A percentile compares a stretch with the other conserved stretches of the same genome.
phyloP scores from a whole-genome alignment of 805 yeast species.

The Ogataea salicorniae region DNA sequence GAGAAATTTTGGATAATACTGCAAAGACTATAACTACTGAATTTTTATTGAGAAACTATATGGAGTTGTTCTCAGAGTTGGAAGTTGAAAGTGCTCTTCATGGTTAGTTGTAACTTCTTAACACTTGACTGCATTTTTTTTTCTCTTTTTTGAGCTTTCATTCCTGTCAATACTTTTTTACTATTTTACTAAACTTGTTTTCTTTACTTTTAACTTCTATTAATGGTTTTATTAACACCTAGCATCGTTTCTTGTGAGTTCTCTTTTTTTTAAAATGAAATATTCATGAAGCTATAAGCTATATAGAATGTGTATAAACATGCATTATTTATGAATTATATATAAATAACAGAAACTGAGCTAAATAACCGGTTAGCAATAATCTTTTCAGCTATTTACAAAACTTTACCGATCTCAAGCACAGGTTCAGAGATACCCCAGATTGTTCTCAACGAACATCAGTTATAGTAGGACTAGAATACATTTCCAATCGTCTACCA shows the following conservation, averaged over 20 bases:
- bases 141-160: too few species aligned
- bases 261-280: too few species aligned
- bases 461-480: constrained; percentile 63
- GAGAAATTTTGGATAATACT: constrained; percentile 82
- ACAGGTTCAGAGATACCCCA: neutral
- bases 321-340: too few species aligned
- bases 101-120: neutral
- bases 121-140: neutral
- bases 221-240: too few species aligned
- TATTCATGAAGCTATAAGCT: too few species aligned
- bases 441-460: constrained; percentile 44
- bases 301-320: too few species aligned
- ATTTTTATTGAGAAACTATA: constrained; percentile 51
- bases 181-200: too few species aligned
- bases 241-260: too few species aligned
- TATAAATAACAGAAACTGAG: too few species aligned
- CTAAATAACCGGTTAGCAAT: too few species aligned
- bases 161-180: too few species aligned
- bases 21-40: constrained; percentile 75
- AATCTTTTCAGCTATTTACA: neutral
- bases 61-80: constrained; percentile 25
- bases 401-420: neutral
- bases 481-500: constrained; percentile 63
- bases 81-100: neutral
- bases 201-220: too few species aligned